Base-by-base conservation (phyloP, 441 rosid species). In the Biscutella auriculata region DNA sequence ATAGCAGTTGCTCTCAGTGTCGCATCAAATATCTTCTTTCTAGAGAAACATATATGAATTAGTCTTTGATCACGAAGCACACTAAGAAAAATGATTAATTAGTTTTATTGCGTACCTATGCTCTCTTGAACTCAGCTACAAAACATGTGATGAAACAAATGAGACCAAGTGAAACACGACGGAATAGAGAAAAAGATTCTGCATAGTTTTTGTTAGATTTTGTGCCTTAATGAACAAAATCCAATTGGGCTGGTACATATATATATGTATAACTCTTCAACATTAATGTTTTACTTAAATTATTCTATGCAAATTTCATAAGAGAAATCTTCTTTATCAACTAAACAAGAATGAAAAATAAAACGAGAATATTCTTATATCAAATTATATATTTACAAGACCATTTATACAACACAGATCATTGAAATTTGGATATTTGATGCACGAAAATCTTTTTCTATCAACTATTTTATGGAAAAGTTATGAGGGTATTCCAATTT, bases 1-100 rank as follows among this genome's bases (percentile, higher is more conserved):
- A 68, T 73, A 81, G 67, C 97, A 90, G 11, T 77, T 64, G 39
- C 74, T 69, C n/a, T 62, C 63, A n/a, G 68, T 81, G 35, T 85
- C 85, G 80, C 83, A 62, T 53, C 70, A 75, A 25, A 87, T 52
- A 61, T 87, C 95, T 42, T 55, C 79, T 55, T 46, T 68, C 96
- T 82, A n/a, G n/a, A n/a, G n/a, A n/a, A n/a, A 54, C 44, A 48
- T 10, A 49, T 8, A 43, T 35, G 10, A 8, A 49, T n/a, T n/a
- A n/a, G n/a, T 9, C 17, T 29, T 39, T 9, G 10, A 25, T 23
- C 10, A 17, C 19, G 28, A 66, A 35, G 19, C 17, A 6, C 17
- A 30, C n/a, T n/a, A n/a, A n/a, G n/a, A 15, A 13, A 67, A 5
- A 1, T 5, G 12, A 36, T 29, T 28, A 43, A 9, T 27, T 52